Base-by-base conservation (phyloP, 306 rosid genomes). In the Malus sylvestris region DNA sequence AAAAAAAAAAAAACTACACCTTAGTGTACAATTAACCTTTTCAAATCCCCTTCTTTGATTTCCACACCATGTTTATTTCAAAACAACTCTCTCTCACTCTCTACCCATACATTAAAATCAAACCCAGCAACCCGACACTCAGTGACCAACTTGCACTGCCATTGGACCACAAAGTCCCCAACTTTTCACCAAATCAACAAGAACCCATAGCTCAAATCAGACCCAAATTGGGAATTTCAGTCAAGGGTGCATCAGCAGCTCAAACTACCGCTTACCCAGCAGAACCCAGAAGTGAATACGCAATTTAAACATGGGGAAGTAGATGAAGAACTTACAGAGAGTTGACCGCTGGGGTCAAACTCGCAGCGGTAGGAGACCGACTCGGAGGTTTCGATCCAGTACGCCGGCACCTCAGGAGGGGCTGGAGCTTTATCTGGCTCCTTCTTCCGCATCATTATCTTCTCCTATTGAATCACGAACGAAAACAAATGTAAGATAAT, bases 361-460 rank as follows among this genome's bases (percentile, higher is more conserved):
- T 83, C 83, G 86, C 72, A 91, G 73, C 88, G 90, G 80, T 81
- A 88, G 8, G 85, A 87, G 76, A 89, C 83, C 49, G 91, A 83
- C 29, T 68, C 89, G 53, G 95, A 86, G 61, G 88, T 84, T 88
- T 93, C 98, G 71, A 86, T 78, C 95, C 95, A 93, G 75, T 63
- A 79, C 25, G 79, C 77, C 9, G 92, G 89, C 51, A 22, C 64
- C 70, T 79, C 81, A 9, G 79, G 80, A 9, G 79, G 81, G 14
- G 68, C 18, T 62, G 58, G 59, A 15, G 78, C 78, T 55, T 86
- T 79, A 51, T 74, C 86, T 3, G 86, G 55, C 49, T 84, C 87
- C 67, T 83, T 86, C 69, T 83, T 86, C 69, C 22, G 78, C 83
- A 80, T 55, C 76, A 74, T 87, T 57, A 90, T 58, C 86, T 82